phyloP scores from a whole-genome alignment of 2,329 filamentous ascomycete genomes.

The Tothia fuscella region DNA sequence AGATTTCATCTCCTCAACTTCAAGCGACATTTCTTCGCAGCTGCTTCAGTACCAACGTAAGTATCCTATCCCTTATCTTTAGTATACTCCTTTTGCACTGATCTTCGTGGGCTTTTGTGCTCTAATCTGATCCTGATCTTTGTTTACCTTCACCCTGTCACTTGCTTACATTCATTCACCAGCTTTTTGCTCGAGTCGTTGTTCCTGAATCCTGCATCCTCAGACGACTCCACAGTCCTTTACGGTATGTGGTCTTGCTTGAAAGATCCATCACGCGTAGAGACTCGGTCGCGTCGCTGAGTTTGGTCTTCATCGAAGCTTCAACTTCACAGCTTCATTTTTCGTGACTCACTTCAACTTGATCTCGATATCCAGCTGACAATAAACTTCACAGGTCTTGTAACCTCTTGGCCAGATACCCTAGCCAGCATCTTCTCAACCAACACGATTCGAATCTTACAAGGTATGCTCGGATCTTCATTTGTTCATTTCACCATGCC shows the following conservation, averaged over 20 bases:
- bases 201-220: conserved; percentile 9
- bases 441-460: conserved; percentile 4
- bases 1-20: conserved; percentile 7
- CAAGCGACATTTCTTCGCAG: conserved; percentile 10
- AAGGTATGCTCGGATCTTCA: not conserved
- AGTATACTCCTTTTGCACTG: not conserved
- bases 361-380: not conserved
- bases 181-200: conserved; percentile 8
- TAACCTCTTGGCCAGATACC: conserved; percentile 7
- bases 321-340: not conserved
- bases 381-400: conserved; percentile 3
- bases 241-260: conserved; percentile 5
- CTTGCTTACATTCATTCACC: not conserved
- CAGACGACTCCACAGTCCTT: conserved; percentile 4
- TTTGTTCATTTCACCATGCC: not conserved
- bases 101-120: no score
- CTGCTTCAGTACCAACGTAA: conserved; percentile 8
- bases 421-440: conserved; percentile 6
- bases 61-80: not conserved
- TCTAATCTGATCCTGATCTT: no score
- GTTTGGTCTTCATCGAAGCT: no score
- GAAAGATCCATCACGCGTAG: not conserved
- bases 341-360: not conserved
- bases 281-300: no score
- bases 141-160: no score